Conservation (phyloP, 495 filamentous ascomycete genomes). For the Aspergillus mulundensis region DNA sequence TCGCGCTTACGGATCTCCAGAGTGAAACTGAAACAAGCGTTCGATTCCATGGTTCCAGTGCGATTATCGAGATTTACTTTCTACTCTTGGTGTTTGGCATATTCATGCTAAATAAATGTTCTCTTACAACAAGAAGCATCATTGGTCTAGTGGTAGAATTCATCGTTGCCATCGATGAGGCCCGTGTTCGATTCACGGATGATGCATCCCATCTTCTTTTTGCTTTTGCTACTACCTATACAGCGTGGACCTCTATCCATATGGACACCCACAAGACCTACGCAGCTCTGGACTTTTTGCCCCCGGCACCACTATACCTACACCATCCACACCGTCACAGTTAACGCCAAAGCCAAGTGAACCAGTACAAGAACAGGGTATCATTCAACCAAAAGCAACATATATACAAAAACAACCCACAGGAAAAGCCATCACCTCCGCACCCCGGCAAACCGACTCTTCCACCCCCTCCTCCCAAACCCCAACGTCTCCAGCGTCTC, state of each 20-base stretch:
- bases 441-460: conserved; percentile 32
- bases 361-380: too few relatives aligned
- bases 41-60: too few relatives aligned
- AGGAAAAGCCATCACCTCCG: not conserved
- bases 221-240: not conserved
- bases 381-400: not conserved
- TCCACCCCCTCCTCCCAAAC: conserved; percentile 34
- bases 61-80: too few relatives aligned
- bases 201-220: conserved; percentile 34
- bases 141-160: conserved; percentile 60
- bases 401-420: not conserved
- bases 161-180: conserved; percentile 58
- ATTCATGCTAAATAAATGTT: not conserved
- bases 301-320: too few relatives aligned
- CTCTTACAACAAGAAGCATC: conserved; percentile 28
- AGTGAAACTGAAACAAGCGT: too few relatives aligned
- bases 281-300: too few relatives aligned
- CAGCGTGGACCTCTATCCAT: too few relatives aligned
- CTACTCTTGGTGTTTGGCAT: too few relatives aligned
- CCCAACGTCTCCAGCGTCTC: conserved; percentile 41
- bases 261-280: too few relatives aligned
- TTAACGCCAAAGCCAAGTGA: too few relatives aligned
- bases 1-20: too few relatives aligned
- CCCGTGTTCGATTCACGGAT: conserved; percentile 58
- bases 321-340: too few relatives aligned